Base-by-base conservation (phyloP, 345 rosid genomes). In the Citrus reticulata region DNA sequence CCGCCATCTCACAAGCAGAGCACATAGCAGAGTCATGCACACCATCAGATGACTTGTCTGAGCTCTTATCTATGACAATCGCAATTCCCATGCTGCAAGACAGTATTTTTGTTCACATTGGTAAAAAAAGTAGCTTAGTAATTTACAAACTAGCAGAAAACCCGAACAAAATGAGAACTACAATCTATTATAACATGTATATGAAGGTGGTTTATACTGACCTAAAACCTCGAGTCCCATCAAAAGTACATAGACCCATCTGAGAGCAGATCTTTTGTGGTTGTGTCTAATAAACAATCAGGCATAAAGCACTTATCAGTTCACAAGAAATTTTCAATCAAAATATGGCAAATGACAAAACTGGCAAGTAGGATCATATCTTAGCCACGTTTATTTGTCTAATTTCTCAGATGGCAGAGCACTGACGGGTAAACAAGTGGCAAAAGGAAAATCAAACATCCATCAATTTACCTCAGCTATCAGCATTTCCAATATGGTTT, bases 1-100 rank as follows among this genome's bases (percentile, higher is more conserved):
- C 93, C 34, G 97, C 92, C 99, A 90, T 92, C 89, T 93, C 92
- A 71, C 99, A 95, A 82, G 90, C 89, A 76, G 88, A 60, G 63
- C 98, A 95, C 86, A 80, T 86, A 6, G 91, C 86, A 9, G 91
- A 86, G 74, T 87, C 87, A 68, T 54, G 85, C 59, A 85, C 14
- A 42, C 89, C 87, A 69, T 77, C 85, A 4, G 89, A 87, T 59
- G 86, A 76, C 78, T 77, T 86, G 79, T 82, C 87, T 66, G 14
- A 27, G 29, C 77, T 74, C 82, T 85, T 80, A 32, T 89, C 86
- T 78, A 84, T 88, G 58, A 92, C 90, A 59, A 91, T 90, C 90
- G 86, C 83, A 70, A 93, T 90, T 60, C 85, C 91, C 93, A 87
- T 79, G 68, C 98, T 95, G 89, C 32, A 57, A 60, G 46, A 79